Conservation (phyloP, 495 filamentous ascomycete species). For the Parathielavia appendiculata region DNA sequence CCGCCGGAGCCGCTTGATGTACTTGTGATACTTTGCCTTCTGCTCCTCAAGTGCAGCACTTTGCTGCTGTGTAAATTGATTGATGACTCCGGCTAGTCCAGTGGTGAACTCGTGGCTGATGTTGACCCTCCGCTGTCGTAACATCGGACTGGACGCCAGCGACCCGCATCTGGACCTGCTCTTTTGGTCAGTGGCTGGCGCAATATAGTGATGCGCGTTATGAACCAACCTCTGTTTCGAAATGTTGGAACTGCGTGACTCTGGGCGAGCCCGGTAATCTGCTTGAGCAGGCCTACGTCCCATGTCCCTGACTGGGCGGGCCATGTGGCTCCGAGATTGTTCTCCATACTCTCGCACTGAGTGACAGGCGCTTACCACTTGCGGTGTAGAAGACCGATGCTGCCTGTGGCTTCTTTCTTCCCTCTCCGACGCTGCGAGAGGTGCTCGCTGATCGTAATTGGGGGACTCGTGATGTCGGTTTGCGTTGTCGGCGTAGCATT, state of each 20-base stretch:
- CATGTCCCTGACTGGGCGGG: conserved; percentile 2
- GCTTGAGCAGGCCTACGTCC: neutral
- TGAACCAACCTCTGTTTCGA: conserved; percentile 14
- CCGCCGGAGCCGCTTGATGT: conserved; percentile 20
- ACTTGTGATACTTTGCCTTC: conserved; percentile 20
- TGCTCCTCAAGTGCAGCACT: conserved; percentile 17
- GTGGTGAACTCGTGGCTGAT: conserved; percentile 26
- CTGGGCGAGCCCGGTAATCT: conserved; percentile 5
- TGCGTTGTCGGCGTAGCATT: neutral
- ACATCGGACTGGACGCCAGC: conserved; percentile 13
- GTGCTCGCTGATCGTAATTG: neutral
- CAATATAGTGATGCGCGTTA: neutral
- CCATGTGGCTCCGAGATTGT: neutral
- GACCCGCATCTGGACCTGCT: conserved; percentile 12
- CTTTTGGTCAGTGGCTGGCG: neutral
- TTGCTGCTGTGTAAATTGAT: conserved; percentile 25
- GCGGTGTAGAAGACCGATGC: neutral
- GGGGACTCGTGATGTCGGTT: neutral
- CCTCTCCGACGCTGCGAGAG: neutral
- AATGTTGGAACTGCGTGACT: conserved; percentile 17
- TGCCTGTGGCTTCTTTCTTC: neutral
- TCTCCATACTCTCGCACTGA: neutral
- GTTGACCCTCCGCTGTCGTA: conserved; percentile 7
- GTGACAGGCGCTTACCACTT: neutral
- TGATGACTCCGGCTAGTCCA: conserved; percentile 23